A percentile compares a stretch with the other conserved stretches of the same genome.
Evolutionary conservation across 23 red algal species (phyloP).

Genomic region (Agarophyton chilense): DNA sequence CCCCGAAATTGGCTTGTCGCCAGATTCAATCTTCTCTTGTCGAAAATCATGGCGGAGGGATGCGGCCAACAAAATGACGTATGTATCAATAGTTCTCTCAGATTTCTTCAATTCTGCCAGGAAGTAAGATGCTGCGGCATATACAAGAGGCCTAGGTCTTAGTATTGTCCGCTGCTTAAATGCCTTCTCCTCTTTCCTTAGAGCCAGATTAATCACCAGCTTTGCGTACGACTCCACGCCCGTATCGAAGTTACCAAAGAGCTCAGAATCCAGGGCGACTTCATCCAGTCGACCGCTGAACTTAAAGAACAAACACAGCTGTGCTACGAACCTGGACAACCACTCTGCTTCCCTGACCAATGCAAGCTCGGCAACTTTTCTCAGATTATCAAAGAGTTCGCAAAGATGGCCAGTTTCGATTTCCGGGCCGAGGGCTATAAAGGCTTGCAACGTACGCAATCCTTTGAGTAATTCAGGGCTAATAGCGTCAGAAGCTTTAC

Average conservation of each 20-base stretch:
- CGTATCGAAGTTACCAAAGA: slow-evolving; percentile 26
- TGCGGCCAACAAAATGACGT: slow-evolving; percentile 18
- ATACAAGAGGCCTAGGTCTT: slow-evolving; percentile 18
- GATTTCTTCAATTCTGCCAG: slow-evolving; percentile 20
- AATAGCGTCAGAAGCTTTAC: slow-evolving; percentile 19
- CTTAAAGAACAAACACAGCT: slow-evolving; percentile 49
- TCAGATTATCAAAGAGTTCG: slow-evolving; percentile 36
- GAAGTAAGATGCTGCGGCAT: slow-evolving; percentile 12
- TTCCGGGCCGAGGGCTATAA: slow-evolving; percentile 18
- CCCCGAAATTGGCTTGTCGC: background rate
- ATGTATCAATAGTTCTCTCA: slow-evolving; percentile 19
- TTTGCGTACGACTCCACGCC: slow-evolving; percentile 25
- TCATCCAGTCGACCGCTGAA: slow-evolving; percentile 26
- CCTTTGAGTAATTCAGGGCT: slow-evolving; percentile 12
- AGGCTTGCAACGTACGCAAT: slow-evolving; percentile 30
- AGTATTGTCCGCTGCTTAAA: slow-evolving; percentile 25
- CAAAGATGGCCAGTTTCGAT: background rate
- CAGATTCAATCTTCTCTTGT: slow-evolving; percentile 33
- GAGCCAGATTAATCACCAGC: slow-evolving; percentile 28
- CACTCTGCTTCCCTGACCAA: slow-evolving; percentile 10
- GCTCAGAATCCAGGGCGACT: background rate
- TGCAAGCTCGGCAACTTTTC: slow-evolving; percentile 1
- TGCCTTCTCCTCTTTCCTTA: slow-evolving; percentile 23
- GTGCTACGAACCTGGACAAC: slow-evolving; percentile 48
- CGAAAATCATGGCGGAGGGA: slow-evolving; percentile 34